Percentiles rank a stretch among this genome's conserved stretches.
These are phyloP conservation scores for Pseudogymnoascus sp. DNA, from an alignment of 2,329 filamentous ascomycete species.

Conservation along the genomic window DNA sequence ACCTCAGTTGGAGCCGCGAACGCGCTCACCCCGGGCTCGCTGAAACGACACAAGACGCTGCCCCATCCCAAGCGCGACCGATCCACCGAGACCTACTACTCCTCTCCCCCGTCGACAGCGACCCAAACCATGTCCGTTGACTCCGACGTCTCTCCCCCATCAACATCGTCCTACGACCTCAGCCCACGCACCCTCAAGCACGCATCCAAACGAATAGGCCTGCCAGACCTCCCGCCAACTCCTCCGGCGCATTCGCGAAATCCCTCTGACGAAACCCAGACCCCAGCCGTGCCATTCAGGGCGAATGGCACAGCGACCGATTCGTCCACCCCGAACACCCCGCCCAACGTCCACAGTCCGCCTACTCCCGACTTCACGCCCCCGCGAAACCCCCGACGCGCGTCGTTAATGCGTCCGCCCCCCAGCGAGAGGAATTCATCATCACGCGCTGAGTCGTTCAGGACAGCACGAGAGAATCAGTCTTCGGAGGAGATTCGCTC, in stretches of 20 bases:
- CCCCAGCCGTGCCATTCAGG: not conserved
- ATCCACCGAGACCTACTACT: conserved; percentile 14
- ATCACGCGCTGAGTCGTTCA: conserved; percentile 39
- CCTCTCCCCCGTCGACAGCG: conserved; percentile 18
- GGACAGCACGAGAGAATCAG: conserved; percentile 58
- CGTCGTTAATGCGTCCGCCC: conserved; percentile 39
- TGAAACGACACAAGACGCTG: conserved; percentile 28
- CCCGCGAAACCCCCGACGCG: conserved; percentile 43
- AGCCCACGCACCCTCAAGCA: conserved; percentile 28
- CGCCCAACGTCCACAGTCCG: conserved; percentile 57
- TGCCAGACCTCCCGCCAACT: conserved; percentile 50
- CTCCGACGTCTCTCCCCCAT: conserved; percentile 19
- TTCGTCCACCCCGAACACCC: conserved; percentile 44
- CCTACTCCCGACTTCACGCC: conserved; percentile 72
- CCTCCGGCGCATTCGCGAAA: conserved; percentile 53
- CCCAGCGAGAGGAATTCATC: conserved; percentile 38
- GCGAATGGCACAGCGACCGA: not conserved
- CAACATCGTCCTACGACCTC: conserved; percentile 23
- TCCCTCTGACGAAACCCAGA: conserved; percentile 44
- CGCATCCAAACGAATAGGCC: conserved; percentile 23
- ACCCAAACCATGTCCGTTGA: conserved; percentile 21
- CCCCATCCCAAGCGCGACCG: conserved; percentile 26
- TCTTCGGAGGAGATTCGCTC: conserved; percentile 51
- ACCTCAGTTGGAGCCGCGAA: not conserved
- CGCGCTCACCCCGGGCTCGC: not conserved